A percentile compares a stretch with the other conserved stretches of the same genome.
Evolutionary conservation across 345 rosid genomes (phyloP).

Genomic region (Dovyalis caffra): DNA sequence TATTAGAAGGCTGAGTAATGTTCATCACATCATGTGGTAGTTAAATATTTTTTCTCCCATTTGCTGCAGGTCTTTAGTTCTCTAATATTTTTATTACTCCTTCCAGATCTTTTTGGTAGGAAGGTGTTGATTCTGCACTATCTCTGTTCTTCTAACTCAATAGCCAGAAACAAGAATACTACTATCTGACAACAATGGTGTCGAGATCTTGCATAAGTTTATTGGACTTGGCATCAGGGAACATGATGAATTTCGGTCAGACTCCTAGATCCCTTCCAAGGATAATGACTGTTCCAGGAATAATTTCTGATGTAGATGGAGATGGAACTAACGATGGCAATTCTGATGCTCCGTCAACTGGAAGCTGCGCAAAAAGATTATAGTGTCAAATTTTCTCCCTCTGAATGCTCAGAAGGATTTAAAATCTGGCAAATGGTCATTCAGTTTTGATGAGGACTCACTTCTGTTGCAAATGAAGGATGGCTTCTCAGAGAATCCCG

Average conservation of each 20-base stretch:
- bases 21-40: not conserved
- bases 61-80: conserved; percentile 16
- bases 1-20: not conserved
- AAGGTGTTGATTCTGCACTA: not conserved
- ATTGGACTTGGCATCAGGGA: conserved; percentile 58
- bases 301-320: conserved; percentile 46
- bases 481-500: conserved; percentile 33
- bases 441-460: conserved; percentile 42
- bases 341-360: conserved; percentile 14
- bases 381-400: conserved; percentile 46
- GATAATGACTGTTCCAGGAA: conserved; percentile 58
- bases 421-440: conserved; percentile 33
- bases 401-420: conserved; percentile 32
- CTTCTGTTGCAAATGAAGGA: conserved; percentile 40
- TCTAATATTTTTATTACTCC: not conserved
- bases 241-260: conserved; percentile 52
- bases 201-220: conserved; percentile 66
- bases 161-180: not conserved
- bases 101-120: not conserved
- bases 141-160: not conserved
- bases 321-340: conserved; percentile 20
- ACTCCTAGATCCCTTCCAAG: conserved; percentile 51
- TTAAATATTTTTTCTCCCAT: conserved; percentile 5
- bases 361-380: conserved; percentile 27
- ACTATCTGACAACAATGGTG: conserved; percentile 36